phyloP scores from a whole-genome alignment of 2,329 filamentous ascomycete species.

The Shiraia sp. region DNA sequence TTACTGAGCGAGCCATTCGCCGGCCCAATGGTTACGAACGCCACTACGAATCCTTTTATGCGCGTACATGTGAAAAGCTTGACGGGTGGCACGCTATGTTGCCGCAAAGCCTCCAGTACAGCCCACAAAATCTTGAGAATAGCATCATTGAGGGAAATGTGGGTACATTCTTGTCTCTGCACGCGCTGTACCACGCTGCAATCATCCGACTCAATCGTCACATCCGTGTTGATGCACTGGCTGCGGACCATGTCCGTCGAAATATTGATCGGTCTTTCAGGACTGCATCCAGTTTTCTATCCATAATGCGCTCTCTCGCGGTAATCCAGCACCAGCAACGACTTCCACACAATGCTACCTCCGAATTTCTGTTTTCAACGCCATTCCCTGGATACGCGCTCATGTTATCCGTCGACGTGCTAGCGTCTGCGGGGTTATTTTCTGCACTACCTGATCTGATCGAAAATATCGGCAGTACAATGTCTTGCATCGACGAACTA shows the following conservation, averaged over 20 bases:
- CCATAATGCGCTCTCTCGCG: slow-evolving; percentile 39
- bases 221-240: slow-evolving; percentile 36
- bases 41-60: slow-evolving; percentile 57
- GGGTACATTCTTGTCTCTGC: slow-evolving; percentile 65
- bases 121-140: slow-evolving; percentile 60
- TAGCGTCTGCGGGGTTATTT: slow-evolving; percentile 60
- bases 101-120: slow-evolving; percentile 60
- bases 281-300: slow-evolving; percentile 34
- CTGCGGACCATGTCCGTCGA: slow-evolving; percentile 32
- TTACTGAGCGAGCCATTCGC: slow-evolving; percentile 59
- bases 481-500: slow-evolving; percentile 61
- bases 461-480: slow-evolving; percentile 57
- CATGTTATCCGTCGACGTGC: slow-evolving; percentile 67
- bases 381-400: slow-evolving; percentile 67
- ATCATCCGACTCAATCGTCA: slow-evolving; percentile 69
- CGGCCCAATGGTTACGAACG: slow-evolving; percentile 50
- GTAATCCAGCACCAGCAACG: slow-evolving; percentile 30
- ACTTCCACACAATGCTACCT: slow-evolving; percentile 23
- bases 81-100: slow-evolving; percentile 63
- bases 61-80: slow-evolving; percentile 56
- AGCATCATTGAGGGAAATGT: slow-evolving; percentile 58
- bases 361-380: slow-evolving; percentile 50
- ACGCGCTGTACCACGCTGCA: slow-evolving; percentile 68
- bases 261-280: slow-evolving; percentile 37
- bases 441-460: slow-evolving; percentile 55